Percentiles rank a stretch among this genome's conserved stretches.
These are phyloP conservation scores for Capsicum rhomboideum DNA, from an alignment of 257 asterid species.

Conservation along the genomic window DNA sequence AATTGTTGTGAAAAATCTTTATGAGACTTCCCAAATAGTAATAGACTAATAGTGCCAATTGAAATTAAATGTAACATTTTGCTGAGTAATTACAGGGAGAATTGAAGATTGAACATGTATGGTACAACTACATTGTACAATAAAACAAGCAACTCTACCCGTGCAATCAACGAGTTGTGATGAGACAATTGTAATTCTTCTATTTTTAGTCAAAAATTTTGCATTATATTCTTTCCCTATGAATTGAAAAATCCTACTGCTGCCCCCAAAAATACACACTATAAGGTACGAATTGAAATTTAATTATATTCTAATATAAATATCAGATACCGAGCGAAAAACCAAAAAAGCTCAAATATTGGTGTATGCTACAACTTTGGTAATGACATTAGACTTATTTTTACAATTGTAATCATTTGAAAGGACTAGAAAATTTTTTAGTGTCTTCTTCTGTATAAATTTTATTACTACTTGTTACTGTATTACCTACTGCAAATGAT, in stretches of 20 bases:
- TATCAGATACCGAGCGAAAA: accelerated
- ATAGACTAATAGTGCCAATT: no score
- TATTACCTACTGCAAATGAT: not conserved
- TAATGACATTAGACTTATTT: not conserved
- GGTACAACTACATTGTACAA: no score
- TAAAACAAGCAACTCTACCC: no score
- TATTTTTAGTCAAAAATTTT: not conserved
- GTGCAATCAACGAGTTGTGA: no score
- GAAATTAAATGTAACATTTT: no score
- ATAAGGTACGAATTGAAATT: not conserved
- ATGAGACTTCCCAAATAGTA: no score
- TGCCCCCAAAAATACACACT: not conserved
- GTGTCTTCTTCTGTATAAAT: not conserved
- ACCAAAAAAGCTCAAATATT: not conserved
- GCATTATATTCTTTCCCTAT: accelerated
- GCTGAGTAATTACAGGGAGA: no score
- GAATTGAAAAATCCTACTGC: not conserved
- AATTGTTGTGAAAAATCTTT: no score
- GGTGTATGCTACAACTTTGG: not conserved
- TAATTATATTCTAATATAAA: not conserved
- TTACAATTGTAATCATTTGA: not conserved
- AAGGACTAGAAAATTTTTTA: not conserved
- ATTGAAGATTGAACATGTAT: not conserved
- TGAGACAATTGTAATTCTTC: not conserved
- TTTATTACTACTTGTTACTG: not conserved